Base-by-base conservation (phyloP, 129 eudicot genomes). In the Glebionis coronaria region DNA sequence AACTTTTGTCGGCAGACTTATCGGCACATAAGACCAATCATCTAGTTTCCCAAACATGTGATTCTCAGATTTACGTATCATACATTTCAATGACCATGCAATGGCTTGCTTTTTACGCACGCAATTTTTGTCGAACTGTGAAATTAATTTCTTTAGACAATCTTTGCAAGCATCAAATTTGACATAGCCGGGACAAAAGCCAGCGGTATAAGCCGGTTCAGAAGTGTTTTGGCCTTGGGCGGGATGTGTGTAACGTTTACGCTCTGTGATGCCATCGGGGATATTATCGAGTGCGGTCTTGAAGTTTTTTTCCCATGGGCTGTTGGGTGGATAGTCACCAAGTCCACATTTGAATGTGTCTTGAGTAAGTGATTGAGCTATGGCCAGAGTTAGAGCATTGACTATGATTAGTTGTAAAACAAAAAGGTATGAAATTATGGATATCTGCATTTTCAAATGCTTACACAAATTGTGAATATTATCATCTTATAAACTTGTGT, bases 151-250 rank as follows among this genome's bases (percentile, higher is more conserved):
- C 1, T 47, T 52, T 5, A 81, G 15, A 53, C 86, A 82, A 3
- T 0, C 5, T 0, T 61, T 35, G 14, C 86, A 77, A 1, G 0
- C 4, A 0, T 58, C 66, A 0, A 25, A 27, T 15, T 45, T 15
- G 4, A 68, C 55, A 61, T 77, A 81, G 13, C 70, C 71, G 27
- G 77, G 54, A 45, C 82, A 82, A 44, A 77, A 67, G 2, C 31
- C 73, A 0, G 73, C 15, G 12, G 56, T 82, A 28, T 55, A 47
- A 44, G 35, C 82, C 21, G 5, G 9, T 13, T 59, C 64, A 9
- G 2, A 15, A 10, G 1, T 13, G 0, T 4, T 12, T n/a, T n/a
- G n/a, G 20, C 80, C 77, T 8, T n/a, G n/a, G n/a, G 9, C 56
- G 12, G 25, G 25, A 23, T n/a, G n/a, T n/a, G n/a, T n/a, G n/a